phyloP scores from a whole-genome alignment of 2,329 filamentous ascomycete genomes.

The Lanzia echinophila region DNA sequence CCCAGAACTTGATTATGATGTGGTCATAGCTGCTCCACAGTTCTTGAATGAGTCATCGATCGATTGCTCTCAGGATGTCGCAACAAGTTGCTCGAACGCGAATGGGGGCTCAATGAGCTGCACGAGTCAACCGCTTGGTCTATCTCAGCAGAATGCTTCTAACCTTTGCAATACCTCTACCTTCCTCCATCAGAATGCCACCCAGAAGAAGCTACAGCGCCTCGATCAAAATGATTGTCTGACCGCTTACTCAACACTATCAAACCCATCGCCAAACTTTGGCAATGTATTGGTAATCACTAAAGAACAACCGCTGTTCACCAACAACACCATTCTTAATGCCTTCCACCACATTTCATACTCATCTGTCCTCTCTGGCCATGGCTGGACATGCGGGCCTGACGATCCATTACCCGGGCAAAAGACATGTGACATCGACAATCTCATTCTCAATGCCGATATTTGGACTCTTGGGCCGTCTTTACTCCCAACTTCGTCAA shows the following conservation, averaged over 20 bases:
- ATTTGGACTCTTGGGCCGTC: slow-evolving; percentile 16
- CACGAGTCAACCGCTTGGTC: neutral
- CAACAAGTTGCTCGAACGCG: slow-evolving; percentile 10
- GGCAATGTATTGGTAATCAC: slow-evolving; percentile 20
- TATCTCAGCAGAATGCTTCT: neutral
- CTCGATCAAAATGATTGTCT: slow-evolving; percentile 19
- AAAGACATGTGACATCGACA: slow-evolving; percentile 15
- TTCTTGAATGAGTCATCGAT: slow-evolving; percentile 8
- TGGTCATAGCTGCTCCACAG: slow-evolving; percentile 16
- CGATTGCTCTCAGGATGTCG: neutral
- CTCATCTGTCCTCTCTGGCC: slow-evolving; percentile 18
- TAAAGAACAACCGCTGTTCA: slow-evolving; percentile 10
- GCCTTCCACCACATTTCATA: slow-evolving; percentile 17
- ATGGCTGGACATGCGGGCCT: slow-evolving; percentile 20
- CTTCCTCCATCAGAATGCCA: slow-evolving; percentile 7
- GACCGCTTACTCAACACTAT: slow-evolving; percentile 15
- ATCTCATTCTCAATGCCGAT: slow-evolving; percentile 13
- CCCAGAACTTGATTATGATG: slow-evolving; percentile 18
- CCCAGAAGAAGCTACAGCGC: slow-evolving; percentile 6
- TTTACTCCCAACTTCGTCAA: neutral
- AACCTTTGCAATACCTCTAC: slow-evolving; percentile 1
- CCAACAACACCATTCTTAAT: slow-evolving; percentile 14
- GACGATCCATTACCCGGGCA: slow-evolving; percentile 14
- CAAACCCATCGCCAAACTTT: slow-evolving; percentile 9
- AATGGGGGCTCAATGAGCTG: slow-evolving; percentile 6